Evolutionary conservation across 2,329 filamentous ascomycete species (phyloP).

Genomic region (Diplodia seriata): DNA sequence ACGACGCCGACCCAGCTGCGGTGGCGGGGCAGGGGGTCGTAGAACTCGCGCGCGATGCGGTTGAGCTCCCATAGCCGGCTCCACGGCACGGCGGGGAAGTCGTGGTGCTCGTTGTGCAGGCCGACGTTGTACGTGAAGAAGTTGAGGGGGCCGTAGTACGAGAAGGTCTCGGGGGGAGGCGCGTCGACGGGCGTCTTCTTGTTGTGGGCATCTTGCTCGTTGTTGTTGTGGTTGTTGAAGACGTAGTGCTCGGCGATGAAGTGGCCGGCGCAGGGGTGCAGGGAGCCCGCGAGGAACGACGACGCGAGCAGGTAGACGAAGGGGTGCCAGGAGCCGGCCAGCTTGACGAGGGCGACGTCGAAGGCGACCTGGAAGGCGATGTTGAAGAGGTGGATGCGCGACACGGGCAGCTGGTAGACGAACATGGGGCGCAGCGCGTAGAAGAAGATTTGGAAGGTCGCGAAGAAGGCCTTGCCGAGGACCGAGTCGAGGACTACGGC

Average conservation of each 20-base stretch:
- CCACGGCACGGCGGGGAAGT: slow-evolving; percentile 97
- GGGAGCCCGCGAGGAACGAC: slow-evolving; percentile 89
- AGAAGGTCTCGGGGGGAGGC: slow-evolving; percentile 87
- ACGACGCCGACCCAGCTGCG: slow-evolving; percentile 91
- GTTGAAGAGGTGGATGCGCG: slow-evolving; percentile 83
- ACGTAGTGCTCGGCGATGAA: slow-evolving; percentile 94
- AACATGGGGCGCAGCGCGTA: slow-evolving; percentile 96
- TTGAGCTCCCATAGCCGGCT: slow-evolving; percentile 80
- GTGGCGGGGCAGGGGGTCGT: slow-evolving; percentile 83
- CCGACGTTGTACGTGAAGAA: slow-evolving; percentile 96
- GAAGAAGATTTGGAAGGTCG: slow-evolving; percentile 98
- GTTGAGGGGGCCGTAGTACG: slow-evolving; percentile 94
- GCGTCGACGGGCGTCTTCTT: slow-evolving; percentile 36
- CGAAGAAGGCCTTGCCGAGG: slow-evolving; percentile 97
- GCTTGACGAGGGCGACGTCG: slow-evolving; percentile 71
- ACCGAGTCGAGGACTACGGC: slow-evolving; percentile 93
- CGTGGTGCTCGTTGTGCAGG: slow-evolving; percentile 97
- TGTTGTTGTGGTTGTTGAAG: slow-evolving; percentile 47
- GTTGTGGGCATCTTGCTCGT: neutral
- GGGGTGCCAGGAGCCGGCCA: slow-evolving; percentile 63
- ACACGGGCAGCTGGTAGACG: slow-evolving; percentile 88
- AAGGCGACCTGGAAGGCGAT: slow-evolving; percentile 77
- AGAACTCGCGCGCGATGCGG: slow-evolving; percentile 86
- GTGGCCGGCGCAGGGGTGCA: slow-evolving; percentile 94
- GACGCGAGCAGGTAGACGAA: slow-evolving; percentile 85